Evolutionary conservation across 257 asterid genomes (phyloP).

Genomic region (Scutellaria galericulata): DNA sequence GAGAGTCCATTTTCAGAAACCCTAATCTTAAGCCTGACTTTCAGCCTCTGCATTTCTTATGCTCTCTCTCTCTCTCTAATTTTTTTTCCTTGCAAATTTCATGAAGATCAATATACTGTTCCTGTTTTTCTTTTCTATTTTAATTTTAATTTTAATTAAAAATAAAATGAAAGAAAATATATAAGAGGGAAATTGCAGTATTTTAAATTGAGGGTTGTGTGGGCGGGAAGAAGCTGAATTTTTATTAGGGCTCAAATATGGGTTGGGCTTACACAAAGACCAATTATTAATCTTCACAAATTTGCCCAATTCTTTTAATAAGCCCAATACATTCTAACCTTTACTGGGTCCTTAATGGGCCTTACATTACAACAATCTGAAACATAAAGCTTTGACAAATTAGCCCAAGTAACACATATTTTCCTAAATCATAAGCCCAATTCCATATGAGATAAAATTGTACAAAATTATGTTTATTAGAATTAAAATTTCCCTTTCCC

Average conservation of each 20-base stretch:
- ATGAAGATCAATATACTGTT: too few relatives aligned
- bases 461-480: too few relatives aligned
- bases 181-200: not conserved
- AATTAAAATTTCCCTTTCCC: too few relatives aligned
- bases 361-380: too few relatives aligned
- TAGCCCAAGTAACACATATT: too few relatives aligned
- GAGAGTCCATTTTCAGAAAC: constrained; percentile 58
- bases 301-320: too few relatives aligned
- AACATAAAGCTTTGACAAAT: too few relatives aligned
- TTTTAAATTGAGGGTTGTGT: not conserved
- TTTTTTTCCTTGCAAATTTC: not conserved
- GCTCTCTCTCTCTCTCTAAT: constrained; percentile 28
- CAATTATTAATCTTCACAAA: not conserved
- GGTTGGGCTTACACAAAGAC: not conserved
- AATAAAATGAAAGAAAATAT: not conserved
- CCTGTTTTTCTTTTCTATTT: not conserved
- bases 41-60: constrained; percentile 36
- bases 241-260: not conserved
- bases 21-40: constrained; percentile 36
- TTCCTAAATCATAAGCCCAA: too few relatives aligned
- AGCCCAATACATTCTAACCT: too few relatives aligned
- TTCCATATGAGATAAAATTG: too few relatives aligned
- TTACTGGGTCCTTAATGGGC: too few relatives aligned
- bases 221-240: constrained; percentile 23
- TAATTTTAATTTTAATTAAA: not conserved